Evolutionary conservation across 176 grass and related monocot genomes (phyloP), one percentile per base, ranked within the genome.

Genomic region (Lolium perenne): DNA sequence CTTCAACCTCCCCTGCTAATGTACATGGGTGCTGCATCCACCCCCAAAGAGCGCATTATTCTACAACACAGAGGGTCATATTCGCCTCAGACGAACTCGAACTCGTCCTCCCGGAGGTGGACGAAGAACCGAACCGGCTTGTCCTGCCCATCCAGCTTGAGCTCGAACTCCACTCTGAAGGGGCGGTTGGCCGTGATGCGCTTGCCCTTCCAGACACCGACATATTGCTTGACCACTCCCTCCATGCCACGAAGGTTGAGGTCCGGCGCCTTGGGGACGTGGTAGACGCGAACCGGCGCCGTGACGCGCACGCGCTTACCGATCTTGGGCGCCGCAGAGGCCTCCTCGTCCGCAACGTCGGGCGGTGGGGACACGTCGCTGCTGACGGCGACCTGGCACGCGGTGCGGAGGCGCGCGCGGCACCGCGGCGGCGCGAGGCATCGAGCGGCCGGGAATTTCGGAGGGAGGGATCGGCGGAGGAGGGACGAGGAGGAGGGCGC

Each of bases 41-140:
- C n/a, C 4, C 4, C 38, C 40, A 16, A 76, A 66, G 77, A 54
- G 63, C 47, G 35, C 61, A 47, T 77, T 85, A 92, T 88, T 78
- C 57, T 83, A 38, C 41, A 77, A 62, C 26, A 32, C 49, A 78
- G 45, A 69, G 82, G 66, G 51, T 25, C 86, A 41, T 81, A 83
- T 13, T 78, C 78, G 23, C 88, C 93, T 68, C 80, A 25, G 54
- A 96, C 74, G 86, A 94, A 91, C 79, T 99, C 97, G 85, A 99
- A 96, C 82, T 99, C 97, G 67, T 92, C 88, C 72, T 94, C 97
- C 46, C 86, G 89, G 50, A 99, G 93, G 73, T 99, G 97, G n/a
- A 90, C 87, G 35, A 99, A 23, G 89, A 99, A 89, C 88, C 90
- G 90, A 29, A 93, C 76, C 0, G 90, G 92, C 80, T 92, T 95